These are phyloP conservation scores for Heliamphora pulchella DNA, from an alignment of 179 eudicot species.

Conservation along the genomic window DNA sequence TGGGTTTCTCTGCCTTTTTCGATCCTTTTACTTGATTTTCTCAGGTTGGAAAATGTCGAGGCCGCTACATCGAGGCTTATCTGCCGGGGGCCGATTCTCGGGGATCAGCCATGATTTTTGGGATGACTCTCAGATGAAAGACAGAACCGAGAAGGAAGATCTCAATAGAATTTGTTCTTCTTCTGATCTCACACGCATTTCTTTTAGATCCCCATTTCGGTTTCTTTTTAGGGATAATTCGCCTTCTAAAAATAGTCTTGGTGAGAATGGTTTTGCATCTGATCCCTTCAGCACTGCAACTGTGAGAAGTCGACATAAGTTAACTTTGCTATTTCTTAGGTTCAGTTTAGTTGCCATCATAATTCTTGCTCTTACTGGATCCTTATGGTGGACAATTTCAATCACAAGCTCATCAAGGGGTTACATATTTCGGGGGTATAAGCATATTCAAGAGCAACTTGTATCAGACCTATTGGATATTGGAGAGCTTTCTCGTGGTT, in stretches of 20 bases:
- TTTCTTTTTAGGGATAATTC: slow-evolving; percentile 39
- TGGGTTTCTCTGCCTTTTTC: background rate
- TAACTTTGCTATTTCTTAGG: slow-evolving; percentile 53
- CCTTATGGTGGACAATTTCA: slow-evolving; percentile 89
- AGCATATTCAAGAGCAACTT: slow-evolving; percentile 81
- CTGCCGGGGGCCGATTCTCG: slow-evolving; percentile 60
- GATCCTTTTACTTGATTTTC: slow-evolving; percentile 15
- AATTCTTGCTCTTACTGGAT: slow-evolving; percentile 71
- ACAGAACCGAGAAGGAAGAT: slow-evolving; percentile 63
- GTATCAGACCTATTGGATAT: slow-evolving; percentile 75
- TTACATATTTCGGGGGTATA: slow-evolving; percentile 57
- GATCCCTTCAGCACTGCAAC: slow-evolving; percentile 40
- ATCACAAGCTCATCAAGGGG: slow-evolving; percentile 66
- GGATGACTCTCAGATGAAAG: slow-evolving; percentile 83
- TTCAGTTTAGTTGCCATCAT: slow-evolving; percentile 62
- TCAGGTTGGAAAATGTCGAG: slow-evolving; percentile 61
- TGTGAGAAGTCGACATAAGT: slow-evolving; percentile 55
- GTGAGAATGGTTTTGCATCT: slow-evolving; percentile 52
- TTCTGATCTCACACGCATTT: slow-evolving; percentile 37
- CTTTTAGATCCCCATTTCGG: slow-evolving; percentile 42
- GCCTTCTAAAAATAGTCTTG: slow-evolving; percentile 38
- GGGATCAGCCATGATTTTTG: slow-evolving; percentile 48
- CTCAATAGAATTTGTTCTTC: slow-evolving; percentile 35
- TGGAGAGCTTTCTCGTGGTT: slow-evolving; percentile 74
- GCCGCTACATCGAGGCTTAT: slow-evolving; percentile 81